Conservation (phyloP, 495 filamentous ascomycete genomes). For the Choiromyces venosus region DNA sequence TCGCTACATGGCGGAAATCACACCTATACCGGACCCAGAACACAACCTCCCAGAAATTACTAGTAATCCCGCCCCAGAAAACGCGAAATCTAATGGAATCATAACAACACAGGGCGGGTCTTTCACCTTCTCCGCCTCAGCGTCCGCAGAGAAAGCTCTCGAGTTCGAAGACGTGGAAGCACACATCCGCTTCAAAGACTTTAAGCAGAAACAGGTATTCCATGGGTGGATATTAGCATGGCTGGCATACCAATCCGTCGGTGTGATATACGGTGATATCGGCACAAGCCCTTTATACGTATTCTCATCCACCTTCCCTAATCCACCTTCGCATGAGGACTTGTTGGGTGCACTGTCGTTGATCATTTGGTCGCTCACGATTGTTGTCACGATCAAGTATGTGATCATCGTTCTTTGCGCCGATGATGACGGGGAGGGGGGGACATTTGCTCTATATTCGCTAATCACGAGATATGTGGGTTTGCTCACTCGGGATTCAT, state of each 20-base stretch:
- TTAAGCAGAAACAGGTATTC: slow-evolving; percentile 26
- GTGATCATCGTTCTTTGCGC: slow-evolving; percentile 61
- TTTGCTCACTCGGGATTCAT: slow-evolving; percentile 7
- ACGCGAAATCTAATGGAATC: too few relatives aligned
- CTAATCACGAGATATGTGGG: slow-evolving; percentile 64
- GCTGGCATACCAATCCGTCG: slow-evolving; percentile 64
- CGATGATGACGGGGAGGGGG: slow-evolving; percentile 73
- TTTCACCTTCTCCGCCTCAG: too few relatives aligned
- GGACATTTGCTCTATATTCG: slow-evolving; percentile 67
- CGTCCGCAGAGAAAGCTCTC: too few relatives aligned
- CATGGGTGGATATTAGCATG: slow-evolving; percentile 24
- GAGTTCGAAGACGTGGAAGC: slow-evolving; percentile 26
- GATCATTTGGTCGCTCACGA: slow-evolving; percentile 66
- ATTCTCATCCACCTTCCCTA: slow-evolving; percentile 62
- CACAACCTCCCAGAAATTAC: too few relatives aligned
- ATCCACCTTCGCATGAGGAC: slow-evolving; percentile 54
- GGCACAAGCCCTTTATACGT: slow-evolving; percentile 71
- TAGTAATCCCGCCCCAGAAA: too few relatives aligned
- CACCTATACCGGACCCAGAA: too few relatives aligned
- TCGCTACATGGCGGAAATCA: too few relatives aligned
- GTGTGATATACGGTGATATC: slow-evolving; percentile 73
- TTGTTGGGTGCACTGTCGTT: slow-evolving; percentile 66
- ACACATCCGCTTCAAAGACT: slow-evolving; percentile 29
- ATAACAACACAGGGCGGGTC: too few relatives aligned
- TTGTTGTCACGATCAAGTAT: slow-evolving; percentile 73